A percentile compares a stretch with the other conserved stretches of the same genome.
Conservation (phyloP, 345 rosid species). For the Eucalyptus decipiens region DNA sequence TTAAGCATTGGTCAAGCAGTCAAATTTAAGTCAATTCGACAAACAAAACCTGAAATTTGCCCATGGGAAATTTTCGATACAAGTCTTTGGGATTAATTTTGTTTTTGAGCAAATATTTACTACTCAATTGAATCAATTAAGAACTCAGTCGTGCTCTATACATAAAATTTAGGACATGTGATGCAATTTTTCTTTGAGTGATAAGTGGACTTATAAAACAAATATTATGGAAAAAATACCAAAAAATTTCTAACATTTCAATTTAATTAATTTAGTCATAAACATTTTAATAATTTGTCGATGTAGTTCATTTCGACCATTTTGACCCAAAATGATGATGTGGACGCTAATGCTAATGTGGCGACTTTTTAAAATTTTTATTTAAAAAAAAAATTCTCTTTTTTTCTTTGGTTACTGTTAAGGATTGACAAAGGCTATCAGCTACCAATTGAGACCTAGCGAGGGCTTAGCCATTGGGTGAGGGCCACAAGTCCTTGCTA, state of each 20-base stretch:
- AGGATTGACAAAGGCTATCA: background rate
- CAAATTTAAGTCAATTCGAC: background rate
- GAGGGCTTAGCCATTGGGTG: fast-evolving
- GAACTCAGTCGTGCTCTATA: background rate
- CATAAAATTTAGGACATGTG: background rate
- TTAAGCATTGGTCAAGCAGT: background rate
- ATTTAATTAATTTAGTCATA: no score
- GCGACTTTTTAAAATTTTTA: no score
- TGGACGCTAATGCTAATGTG: background rate
- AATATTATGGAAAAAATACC: background rate
- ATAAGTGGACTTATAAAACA: background rate
- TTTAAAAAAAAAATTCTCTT: no score
- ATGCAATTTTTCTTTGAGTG: background rate
- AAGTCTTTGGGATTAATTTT: background rate
- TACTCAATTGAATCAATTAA: background rate
- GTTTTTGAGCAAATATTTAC: background rate
- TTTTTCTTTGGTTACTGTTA: background rate
- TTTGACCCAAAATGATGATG: background rate
- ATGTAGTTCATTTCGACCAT: fast-evolving
- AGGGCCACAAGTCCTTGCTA: fast-evolving
- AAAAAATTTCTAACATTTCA: fast-evolving
- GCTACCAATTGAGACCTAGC: fast-evolving
- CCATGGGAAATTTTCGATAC: background rate
- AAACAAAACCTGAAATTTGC: background rate
- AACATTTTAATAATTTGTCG: no score